Conservation (phyloP, 805 yeast species). For the Candida mattraensis region DNA sequence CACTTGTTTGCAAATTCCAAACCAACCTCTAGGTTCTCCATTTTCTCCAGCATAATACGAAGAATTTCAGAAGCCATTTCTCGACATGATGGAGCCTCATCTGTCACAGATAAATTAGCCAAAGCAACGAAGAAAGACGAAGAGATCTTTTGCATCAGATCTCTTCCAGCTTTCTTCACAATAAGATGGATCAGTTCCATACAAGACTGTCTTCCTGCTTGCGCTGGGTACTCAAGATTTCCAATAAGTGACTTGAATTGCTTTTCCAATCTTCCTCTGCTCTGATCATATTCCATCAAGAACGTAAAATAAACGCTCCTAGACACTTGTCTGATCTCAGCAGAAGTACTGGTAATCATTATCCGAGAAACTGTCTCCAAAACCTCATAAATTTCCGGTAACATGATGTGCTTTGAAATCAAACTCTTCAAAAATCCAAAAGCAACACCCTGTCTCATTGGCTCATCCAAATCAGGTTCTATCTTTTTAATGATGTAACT, state of each 20-base stretch:
- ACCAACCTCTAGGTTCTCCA: constrained; percentile 32
- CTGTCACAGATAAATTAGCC: constrained; percentile 74
- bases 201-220: constrained; percentile 84
- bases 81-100: constrained; percentile 75
- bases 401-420: constrained; percentile 66
- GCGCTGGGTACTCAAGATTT: constrained; percentile 81
- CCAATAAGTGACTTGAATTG: constrained; percentile 78
- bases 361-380: constrained; percentile 79
- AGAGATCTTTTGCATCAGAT: constrained; percentile 57
- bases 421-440: constrained; percentile 80
- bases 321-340: constrained; percentile 79
- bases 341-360: constrained; percentile 87
- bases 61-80: constrained; percentile 76
- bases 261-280: constrained; percentile 77
- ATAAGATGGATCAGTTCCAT: constrained; percentile 81
- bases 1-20: constrained; percentile 42
- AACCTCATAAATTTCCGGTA: constrained; percentile 88
- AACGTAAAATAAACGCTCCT: constrained; percentile 82
- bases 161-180: constrained; percentile 61
- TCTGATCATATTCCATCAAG: constrained; percentile 92
- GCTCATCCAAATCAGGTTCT: constrained; percentile 87
- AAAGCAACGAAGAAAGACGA: constrained; percentile 82
- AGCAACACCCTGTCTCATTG: constrained; percentile 83
- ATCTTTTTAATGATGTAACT: constrained; percentile 71
- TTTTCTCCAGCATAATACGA: constrained; percentile 50